These are phyloP conservation scores for Penicillium canariense DNA, from an alignment of 495 filamentous ascomycete genomes.

Conservation along the genomic window DNA sequence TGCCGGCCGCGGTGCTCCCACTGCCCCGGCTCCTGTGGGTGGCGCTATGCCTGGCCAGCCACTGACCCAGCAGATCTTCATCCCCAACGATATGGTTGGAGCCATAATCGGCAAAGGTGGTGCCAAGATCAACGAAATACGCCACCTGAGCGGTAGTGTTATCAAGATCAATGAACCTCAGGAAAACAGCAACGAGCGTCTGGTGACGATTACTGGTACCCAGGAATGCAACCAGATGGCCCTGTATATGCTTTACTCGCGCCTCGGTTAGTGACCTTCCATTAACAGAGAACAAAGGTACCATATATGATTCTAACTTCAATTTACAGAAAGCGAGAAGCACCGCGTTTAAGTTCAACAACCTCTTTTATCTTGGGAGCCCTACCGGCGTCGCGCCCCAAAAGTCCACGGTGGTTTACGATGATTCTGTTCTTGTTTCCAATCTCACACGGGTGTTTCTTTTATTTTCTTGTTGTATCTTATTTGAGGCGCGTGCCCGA, in stretches of 20 bases:
- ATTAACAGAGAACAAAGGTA: too few relatives aligned
- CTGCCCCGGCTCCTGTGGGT: constrained; percentile 64
- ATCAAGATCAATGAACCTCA: constrained; percentile 99
- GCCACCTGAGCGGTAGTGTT: constrained; percentile 92
- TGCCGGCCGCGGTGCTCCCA: constrained; percentile 50
- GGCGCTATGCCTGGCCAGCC: constrained; percentile 79
- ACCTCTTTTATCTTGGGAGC: constrained; percentile 14
- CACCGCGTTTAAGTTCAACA: constrained; percentile 54
- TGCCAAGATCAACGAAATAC: constrained; percentile 98
- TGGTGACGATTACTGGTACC: constrained; percentile 96
- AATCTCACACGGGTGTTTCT: constrained; percentile 20
- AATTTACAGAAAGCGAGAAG: constrained; percentile 72
- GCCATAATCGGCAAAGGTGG: constrained; percentile 99
- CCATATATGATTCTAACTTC: constrained; percentile 11
- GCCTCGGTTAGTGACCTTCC: constrained; percentile 74
- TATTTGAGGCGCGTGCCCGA: constrained; percentile 38
- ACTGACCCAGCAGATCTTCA: constrained; percentile 96
- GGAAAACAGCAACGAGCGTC: constrained; percentile 95
- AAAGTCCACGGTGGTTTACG: constrained; percentile 39
- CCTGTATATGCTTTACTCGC: constrained; percentile 95
- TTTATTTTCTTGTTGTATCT: constrained; percentile 42
- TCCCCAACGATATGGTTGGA: constrained; percentile 99
- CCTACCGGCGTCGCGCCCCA: constrained; percentile 14
- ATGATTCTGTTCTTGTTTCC: constrained; percentile 25
- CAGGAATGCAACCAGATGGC: constrained; percentile 99